Conservation (phyloP, 495 filamentous ascomycete genomes). For the Xylaria venustula region DNA sequence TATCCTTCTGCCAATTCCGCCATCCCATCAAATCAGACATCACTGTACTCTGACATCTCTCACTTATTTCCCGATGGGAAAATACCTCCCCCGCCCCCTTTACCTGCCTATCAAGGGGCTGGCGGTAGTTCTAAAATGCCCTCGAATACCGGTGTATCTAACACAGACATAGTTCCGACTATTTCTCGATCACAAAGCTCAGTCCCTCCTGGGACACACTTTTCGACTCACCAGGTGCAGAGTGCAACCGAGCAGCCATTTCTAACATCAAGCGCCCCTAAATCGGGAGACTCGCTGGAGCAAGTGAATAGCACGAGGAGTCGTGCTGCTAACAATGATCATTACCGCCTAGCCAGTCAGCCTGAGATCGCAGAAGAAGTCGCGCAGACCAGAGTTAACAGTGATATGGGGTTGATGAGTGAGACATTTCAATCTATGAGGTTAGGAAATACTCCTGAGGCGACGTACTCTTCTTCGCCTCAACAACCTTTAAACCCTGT, state of each 20-base stretch:
- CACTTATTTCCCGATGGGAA: neutral
- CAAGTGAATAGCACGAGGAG: neutral
- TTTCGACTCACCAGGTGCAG: neutral
- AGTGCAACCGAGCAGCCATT: neutral
- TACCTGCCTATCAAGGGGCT: neutral
- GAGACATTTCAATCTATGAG: neutral
- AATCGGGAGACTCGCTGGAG: neutral
- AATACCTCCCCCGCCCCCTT: slow-evolving; percentile 3
- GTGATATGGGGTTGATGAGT: neutral
- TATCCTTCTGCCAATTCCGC: neutral
- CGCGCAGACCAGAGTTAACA: neutral
- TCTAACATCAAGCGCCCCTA: neutral
- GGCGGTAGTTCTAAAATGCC: neutral
- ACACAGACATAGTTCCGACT: neutral
- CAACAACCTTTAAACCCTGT: neutral
- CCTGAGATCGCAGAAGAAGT: neutral
- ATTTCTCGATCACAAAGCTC: neutral
- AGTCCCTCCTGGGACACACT: neutral
- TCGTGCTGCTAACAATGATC: neutral
- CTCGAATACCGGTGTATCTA: neutral
- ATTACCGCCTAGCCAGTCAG: no score
- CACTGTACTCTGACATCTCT: neutral
- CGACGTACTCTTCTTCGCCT: neutral
- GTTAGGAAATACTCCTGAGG: neutral
- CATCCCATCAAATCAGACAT: neutral